These are phyloP conservation scores for Maudiozyma pseudohumilis DNA, from an alignment of 805 yeast genomes.

Conservation along the genomic window DNA sequence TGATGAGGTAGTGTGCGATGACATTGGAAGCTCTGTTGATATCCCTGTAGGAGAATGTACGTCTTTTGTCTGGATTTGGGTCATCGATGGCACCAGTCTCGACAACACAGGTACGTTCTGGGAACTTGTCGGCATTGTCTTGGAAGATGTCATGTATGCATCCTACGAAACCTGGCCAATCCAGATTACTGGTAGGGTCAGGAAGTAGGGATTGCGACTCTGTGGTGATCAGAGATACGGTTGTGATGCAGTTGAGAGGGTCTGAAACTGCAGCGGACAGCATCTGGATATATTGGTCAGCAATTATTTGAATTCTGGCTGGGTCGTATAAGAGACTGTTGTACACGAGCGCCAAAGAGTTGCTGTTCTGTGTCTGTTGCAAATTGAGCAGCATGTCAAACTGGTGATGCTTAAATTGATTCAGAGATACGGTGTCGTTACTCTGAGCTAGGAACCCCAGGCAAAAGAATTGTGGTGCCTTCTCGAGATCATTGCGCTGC, in stretches of 20 bases:
- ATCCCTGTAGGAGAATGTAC: slow-evolving; percentile 75
- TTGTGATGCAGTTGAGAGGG: slow-evolving; percentile 41
- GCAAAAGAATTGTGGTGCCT: slow-evolving; percentile 54
- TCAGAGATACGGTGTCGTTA: slow-evolving; percentile 31
- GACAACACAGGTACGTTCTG: slow-evolving; percentile 83
- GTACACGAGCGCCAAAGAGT: slow-evolving; percentile 34
- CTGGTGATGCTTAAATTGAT: slow-evolving; percentile 29
- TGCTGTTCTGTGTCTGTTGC: slow-evolving; percentile 6
- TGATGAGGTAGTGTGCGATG: slow-evolving; percentile 79
- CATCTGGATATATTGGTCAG: slow-evolving; percentile 63
- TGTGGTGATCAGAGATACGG: slow-evolving; percentile 58
- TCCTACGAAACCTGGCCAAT: slow-evolving; percentile 87
- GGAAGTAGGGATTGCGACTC: slow-evolving; percentile 58
- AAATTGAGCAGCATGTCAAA: slow-evolving; percentile 37
- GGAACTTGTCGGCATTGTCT: slow-evolving; percentile 72
- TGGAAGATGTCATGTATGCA: slow-evolving; percentile 95
- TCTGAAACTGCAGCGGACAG: slow-evolving; percentile 30
- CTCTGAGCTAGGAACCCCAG: slow-evolving; percentile 31
- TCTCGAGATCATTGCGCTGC: slow-evolving; percentile 39
- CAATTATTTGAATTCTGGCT: slow-evolving; percentile 57
- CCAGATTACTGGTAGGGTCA: slow-evolving; percentile 77
- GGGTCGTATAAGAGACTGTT: slow-evolving; percentile 66
- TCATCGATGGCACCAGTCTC: slow-evolving; percentile 63
- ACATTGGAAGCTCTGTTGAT: slow-evolving; percentile 89
- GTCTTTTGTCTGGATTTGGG: slow-evolving; percentile 36